Percentiles rank a stretch among this genome's conserved stretches.
Conservation (phyloP, 306 rosid genomes). For the Adenanthera pavonina region DNA sequence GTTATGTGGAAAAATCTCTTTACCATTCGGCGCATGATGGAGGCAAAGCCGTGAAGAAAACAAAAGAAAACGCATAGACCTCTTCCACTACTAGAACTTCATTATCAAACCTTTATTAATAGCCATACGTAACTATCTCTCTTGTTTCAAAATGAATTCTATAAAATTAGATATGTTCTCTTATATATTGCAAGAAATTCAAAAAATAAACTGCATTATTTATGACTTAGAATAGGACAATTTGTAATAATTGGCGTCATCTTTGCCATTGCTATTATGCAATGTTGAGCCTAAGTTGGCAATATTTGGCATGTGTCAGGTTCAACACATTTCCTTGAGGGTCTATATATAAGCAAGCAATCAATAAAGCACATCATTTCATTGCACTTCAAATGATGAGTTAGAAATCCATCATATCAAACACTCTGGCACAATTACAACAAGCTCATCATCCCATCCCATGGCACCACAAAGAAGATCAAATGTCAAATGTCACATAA, state of each 20-base stretch:
- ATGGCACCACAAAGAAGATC: not conserved
- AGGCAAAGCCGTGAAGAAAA: no score
- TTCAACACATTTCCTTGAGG: not conserved
- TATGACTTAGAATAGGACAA: no score
- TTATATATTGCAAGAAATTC: no score
- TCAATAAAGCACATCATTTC: not conserved
- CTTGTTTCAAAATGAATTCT: no score
- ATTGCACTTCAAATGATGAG: conserved; percentile 2
- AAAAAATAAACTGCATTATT: no score
- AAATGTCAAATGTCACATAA: not conserved
- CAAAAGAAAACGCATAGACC: no score
- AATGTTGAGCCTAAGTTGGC: not conserved
- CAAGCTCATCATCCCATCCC: not conserved
- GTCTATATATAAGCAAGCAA: not conserved
- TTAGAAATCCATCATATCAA: conserved; percentile 21
- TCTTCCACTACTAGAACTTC: no score
- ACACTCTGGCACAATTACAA: not conserved
- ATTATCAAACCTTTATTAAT: no score
- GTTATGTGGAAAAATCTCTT: not conserved
- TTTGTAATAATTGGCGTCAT: no score
- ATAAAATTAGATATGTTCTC: no score
- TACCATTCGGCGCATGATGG: no score
- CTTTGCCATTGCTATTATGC: not conserved
- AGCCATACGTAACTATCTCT: no score
- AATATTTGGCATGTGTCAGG: not conserved